Base-by-base conservation (phyloP, 2,329 filamentous ascomycete genomes). In the Aspergillus fumigatiaffinis region DNA sequence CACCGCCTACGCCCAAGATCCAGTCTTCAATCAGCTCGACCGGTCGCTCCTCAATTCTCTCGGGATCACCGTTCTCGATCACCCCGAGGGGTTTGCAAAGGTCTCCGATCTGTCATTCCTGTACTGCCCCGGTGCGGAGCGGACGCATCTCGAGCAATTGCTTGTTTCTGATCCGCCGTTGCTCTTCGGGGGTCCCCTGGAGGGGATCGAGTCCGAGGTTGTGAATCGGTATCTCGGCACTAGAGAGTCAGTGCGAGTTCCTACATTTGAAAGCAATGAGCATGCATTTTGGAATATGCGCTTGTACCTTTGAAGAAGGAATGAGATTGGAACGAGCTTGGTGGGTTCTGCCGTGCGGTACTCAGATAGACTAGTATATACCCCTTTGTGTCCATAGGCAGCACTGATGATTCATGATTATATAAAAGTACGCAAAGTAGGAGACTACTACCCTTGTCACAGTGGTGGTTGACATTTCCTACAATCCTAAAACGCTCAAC, bases 111-210 rank as follows among this genome's bases (percentile, higher is more conserved):
- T 72, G 0, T 81, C 83, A 0, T 67, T 90, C 1, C 75, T 88
- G 2, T 90, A 83, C 61, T 86, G 84, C 1, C 78, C 89, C 0
- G 87, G 89, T 52, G 77, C 75, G 1, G 76, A 79, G 56, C 86
- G 57, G 74, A 23, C 76, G 73, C 41, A 78, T 82, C 44, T 89
- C 51, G 74, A 80, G 23, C 68, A 76, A 5, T 77, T 84, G 0
- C 71, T 90, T 1, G 64, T 73, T 1, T 66, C 70, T 0, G 61
- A 71, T 0, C 86, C 87, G 0, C 78, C 74, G 0, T 64, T 87
- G 2, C 83, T 86, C 12, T 77, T 89, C 14, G 87, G 86, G 0
- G 87, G 70, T 0, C 73, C 74, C 4, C 59, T 77, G 52, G 72
- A 77, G 52, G 64, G 68, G 49, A 62, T 68, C 1, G 66, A 68